Conservation (phyloP, 257 asterid species). For the Rauvolfia tetraphylla region DNA sequence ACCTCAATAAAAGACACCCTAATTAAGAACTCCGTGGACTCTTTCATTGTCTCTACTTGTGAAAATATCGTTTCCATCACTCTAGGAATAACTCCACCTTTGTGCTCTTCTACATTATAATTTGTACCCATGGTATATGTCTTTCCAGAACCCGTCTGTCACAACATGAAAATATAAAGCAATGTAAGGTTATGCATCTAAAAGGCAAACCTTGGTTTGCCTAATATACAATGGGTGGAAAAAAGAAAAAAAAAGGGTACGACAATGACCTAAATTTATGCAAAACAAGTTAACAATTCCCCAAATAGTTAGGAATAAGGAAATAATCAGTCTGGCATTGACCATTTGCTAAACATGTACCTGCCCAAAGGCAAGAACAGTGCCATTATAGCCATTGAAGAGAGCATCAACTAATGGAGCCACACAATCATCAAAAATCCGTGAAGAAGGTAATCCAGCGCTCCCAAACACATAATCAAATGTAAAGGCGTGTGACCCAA, state of each 20-base stretch:
- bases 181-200: not conserved
- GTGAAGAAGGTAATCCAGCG: constrained; percentile 52
- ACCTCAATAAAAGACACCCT: constrained; percentile 98
- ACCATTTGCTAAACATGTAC: constrained; percentile 22
- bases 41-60: constrained; percentile 53
- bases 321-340: not conserved
- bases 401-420: constrained; percentile 78
- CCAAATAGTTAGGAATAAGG: not conserved
- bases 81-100: constrained; percentile 70
- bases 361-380: constrained; percentile 99
- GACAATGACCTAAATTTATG: not conserved
- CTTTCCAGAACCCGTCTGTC: constrained; percentile 95
- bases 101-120: constrained; percentile 80
- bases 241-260: not conserved
- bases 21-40: constrained; percentile 64
- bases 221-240: not conserved
- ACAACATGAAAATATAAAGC: not conserved
- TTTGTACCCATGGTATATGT: constrained; percentile 99
- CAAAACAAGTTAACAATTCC: not conserved
- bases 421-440: constrained; percentile 74
- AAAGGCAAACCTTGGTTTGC: not conserved
- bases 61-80: constrained; percentile 87
- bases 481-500: constrained; percentile 93
- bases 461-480: constrained; percentile 81
- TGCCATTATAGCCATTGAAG: constrained; percentile 83